Base-by-base conservation (phyloP, 2,329 filamentous ascomycete genomes). In the Geoglossum cookeanum region DNA sequence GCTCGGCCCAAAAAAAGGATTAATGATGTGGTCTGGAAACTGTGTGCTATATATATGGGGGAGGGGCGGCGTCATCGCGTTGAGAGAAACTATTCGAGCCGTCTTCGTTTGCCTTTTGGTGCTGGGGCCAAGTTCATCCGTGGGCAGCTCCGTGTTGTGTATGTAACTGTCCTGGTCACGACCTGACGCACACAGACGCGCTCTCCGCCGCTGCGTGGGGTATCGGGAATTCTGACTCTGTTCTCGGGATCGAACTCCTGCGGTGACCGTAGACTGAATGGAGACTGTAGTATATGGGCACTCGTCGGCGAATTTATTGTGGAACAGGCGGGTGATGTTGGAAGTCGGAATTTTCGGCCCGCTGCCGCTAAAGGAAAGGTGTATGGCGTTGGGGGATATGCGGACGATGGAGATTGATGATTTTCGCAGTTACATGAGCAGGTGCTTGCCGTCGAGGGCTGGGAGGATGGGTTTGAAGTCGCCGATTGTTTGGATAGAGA, bases 91-190 rank as follows among this genome's bases (percentile, higher is more conserved):
- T 71, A 75, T 63, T 78, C 76, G 59, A 81, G 70, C 75, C 87
- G 94, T 73, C 90, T 84, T 72, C 89, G 81, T 78, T 96, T 97
- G 62, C 90, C 90, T 69, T 90, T 90, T 6, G 89, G 91, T 42
- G 90, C 88, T 29, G 90, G 87, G 62, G 89, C 86, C 73, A 97
- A 87, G 62, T 83, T 77, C 60, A 81, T 66, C 62, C 42, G 72
- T 69, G 66, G 77, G 37, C 49, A 53, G 30, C 30, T 17, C 33
- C 49, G 49, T 17, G 49, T 33, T 67, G 87, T 94, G 70, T 94
- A 95, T 45, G 87, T 95, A 59, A 95, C 87, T 15, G 89, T 96
- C 63, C 89, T 79, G n/a, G 90, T 96, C 56, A 96, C 86, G 3
- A 96, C 88, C 69, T 96, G 89, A 57, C 87, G 77, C 59, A 96